Base-by-base conservation (phyloP, 2,329 filamentous ascomycete species). In the Talaromyces sp. region DNA sequence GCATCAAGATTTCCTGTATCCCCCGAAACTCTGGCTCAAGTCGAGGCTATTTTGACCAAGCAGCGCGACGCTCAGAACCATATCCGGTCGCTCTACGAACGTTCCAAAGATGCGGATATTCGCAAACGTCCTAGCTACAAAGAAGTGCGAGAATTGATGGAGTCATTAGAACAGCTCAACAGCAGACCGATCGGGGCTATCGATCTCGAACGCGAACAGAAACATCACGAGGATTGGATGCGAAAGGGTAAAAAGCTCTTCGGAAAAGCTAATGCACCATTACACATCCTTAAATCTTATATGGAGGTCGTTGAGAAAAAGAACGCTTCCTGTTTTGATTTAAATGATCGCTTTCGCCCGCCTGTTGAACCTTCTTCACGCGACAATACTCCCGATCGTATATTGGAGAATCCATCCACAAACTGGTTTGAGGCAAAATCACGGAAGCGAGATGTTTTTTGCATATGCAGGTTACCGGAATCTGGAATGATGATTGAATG, bases 401-500 rank as follows among this genome's bases (percentile, higher is more conserved):
- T 85, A 79, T 70, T 89, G 81, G 84, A 80, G 49, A 76, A 70
- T 62, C 19, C 70, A 69, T 15, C 43, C 33, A 41, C 61, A 17
- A 76, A 70, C 49, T 79, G 77, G 75, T 73, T 73, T 54, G 73
- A 74, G 43, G 76, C 71, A 83, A 89, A 71, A 85, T 90, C 71
- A 64, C 76, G 74, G 63, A 82, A 85, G 82, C 74, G 88, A 80
- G 93, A 98, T 74, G 94, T 98, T 0, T 99, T 98, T 77, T 99
- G 95, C 78, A 97, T 99, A 70, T 99, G 95, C 79, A 88, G 95
- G 66, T 92, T 89, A 68, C 87, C 92, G 7, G 95, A 99, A 78
- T 93, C 94, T 43, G 95, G 95, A 61, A 96, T 98, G 90, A 99
- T 99, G 95, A 98, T 99, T 72, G 95, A 99, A 79, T 99, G 95